Percentiles rank a stretch among this genome's conserved stretches.
These are phyloP conservation scores for Dimocarpus longan DNA, from an alignment of 345 rosid genomes.

Conservation along the genomic window DNA sequence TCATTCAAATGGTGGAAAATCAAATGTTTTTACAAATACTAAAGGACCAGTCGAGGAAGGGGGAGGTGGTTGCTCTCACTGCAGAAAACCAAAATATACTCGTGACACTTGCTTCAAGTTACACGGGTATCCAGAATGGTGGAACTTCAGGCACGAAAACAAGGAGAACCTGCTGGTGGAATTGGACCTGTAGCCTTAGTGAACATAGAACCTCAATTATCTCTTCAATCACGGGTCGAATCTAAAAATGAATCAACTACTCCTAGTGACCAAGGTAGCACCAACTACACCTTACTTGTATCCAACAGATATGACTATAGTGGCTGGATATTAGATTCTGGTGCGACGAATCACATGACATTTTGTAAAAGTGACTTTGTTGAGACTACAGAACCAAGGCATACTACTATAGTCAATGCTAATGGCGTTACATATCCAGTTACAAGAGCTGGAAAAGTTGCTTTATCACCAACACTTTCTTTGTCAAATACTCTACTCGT, in stretches of 20 bases:
- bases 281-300: not conserved
- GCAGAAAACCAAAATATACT: slow-evolving; percentile 7
- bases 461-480: too few relatives aligned
- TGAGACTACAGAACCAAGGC: not conserved
- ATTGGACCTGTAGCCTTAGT: not conserved
- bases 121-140: slow-evolving; percentile 20
- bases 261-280: not conserved
- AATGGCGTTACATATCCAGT: not conserved
- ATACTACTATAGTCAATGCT: not conserved
- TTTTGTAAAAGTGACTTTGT: not conserved
- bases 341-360: not conserved
- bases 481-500: too few relatives aligned
- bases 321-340: not conserved
- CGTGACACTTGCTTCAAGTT: not conserved
- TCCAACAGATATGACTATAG: not conserved
- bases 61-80: not conserved
- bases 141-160: not conserved
- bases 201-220: not conserved
- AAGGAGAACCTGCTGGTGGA: not conserved
- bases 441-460: too few relatives aligned
- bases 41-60: not conserved
- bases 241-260: not conserved
- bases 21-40: not conserved
- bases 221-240: not conserved
- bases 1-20: not conserved